Evolutionary conservation across 768 basidiomycete species (phyloP).

Genomic region (Rhizopogon vinicolor): DNA sequence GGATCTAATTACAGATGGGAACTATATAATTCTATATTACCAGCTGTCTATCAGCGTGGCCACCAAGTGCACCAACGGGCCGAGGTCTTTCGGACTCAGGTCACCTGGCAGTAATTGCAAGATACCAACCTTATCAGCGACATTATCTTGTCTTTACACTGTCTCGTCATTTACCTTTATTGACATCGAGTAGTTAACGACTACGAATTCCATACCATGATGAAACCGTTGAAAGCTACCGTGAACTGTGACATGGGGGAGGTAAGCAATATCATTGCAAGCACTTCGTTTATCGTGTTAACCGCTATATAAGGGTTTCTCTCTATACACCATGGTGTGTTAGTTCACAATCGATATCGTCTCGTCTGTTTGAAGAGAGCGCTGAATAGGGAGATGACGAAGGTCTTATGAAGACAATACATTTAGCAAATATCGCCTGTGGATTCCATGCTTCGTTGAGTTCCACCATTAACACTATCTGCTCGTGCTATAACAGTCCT

Average conservation of each 20-base stretch:
- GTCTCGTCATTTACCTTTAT: not conserved
- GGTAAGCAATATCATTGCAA: conserved; percentile 22
- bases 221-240: conserved; percentile 29
- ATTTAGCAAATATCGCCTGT: conserved; percentile 61
- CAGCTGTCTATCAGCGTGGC: not conserved
- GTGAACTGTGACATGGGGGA: conserved; percentile 58
- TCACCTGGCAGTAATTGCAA: not conserved
- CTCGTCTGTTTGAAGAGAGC: not conserved
- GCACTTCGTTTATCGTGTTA: not conserved
- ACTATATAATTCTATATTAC: not conserved
- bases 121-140: not conserved
- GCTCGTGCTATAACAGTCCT: not conserved
- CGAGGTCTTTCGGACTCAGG: not conserved
- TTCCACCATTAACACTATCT: not conserved
- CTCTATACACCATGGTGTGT: conserved; percentile 43
- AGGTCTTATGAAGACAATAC: conserved; percentile 49
- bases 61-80: not conserved
- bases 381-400: conserved; percentile 43
- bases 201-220: conserved; percentile 9
- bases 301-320: conserved; percentile 37
- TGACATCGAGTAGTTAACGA: no score
- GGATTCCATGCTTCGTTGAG: conserved; percentile 62
- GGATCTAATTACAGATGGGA: not conserved
- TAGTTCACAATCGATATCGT: not conserved
- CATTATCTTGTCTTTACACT: not conserved